Conservation (phyloP, 805 yeast species). For the Diddensiella transvaalensis region DNA sequence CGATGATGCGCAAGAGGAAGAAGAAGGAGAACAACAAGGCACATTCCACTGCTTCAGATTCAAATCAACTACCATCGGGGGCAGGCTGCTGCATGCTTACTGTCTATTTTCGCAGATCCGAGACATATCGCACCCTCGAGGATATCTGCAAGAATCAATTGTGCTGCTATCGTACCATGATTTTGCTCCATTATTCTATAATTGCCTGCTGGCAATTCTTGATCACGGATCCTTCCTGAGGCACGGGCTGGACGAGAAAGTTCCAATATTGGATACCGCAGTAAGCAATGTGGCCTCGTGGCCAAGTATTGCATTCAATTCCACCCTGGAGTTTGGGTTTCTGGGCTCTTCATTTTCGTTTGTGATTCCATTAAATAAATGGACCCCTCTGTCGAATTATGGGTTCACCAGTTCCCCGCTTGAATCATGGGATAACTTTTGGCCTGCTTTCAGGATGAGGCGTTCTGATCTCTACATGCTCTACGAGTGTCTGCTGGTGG, state of each 20-base stretch:
- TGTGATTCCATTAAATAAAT: constrained; percentile 9
- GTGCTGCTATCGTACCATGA: constrained; percentile 23
- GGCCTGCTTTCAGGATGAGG: constrained; percentile 9
- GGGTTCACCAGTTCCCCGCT: constrained; percentile 12
- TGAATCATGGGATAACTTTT: constrained; percentile 18
- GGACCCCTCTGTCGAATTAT: constrained; percentile 9
- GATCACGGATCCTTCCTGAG: constrained; percentile 9
- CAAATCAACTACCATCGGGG: constrained; percentile 9
- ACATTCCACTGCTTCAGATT: constrained; percentile 20
- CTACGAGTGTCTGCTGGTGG: constrained; percentile 23
- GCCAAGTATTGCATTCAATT: constrained; percentile 20
- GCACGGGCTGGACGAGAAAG: constrained; percentile 18
- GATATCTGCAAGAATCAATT: constrained; percentile 27
- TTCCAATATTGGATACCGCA: constrained; percentile 26
- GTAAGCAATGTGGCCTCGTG: constrained; percentile 24
- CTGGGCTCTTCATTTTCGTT: constrained; percentile 17
- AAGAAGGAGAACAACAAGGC: background rate
- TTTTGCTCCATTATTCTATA: constrained; percentile 21
- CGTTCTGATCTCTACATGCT: constrained; percentile 22
- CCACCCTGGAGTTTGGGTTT: constrained; percentile 20
- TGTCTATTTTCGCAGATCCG: constrained; percentile 21
- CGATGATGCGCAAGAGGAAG: too few relatives aligned
- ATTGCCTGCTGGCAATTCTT: constrained; percentile 19
- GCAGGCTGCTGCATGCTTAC: constrained; percentile 19
- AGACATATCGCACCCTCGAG: constrained; percentile 20